Conservation (phyloP, 2,329 filamentous ascomycete species). For the Trichoderma sp. region DNA sequence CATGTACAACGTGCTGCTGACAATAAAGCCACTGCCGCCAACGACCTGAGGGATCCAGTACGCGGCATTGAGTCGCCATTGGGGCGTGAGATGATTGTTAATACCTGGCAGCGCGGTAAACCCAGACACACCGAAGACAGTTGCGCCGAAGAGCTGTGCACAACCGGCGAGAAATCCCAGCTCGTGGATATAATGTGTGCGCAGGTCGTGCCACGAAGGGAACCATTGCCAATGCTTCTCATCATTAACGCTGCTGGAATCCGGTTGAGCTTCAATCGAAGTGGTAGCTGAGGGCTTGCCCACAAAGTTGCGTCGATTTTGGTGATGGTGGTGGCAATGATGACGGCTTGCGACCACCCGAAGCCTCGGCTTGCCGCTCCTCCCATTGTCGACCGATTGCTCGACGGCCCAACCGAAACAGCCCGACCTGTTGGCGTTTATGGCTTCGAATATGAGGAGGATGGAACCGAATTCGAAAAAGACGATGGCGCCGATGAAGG, state of each 20-base stretch:
- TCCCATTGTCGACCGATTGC: slow-evolving; percentile 40
- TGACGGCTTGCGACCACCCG: slow-evolving; percentile 10
- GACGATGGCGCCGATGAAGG: slow-evolving; percentile 66
- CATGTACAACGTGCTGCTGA: slow-evolving; percentile 62
- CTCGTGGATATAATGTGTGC: slow-evolving; percentile 60
- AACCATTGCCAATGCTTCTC: slow-evolving; percentile 57
- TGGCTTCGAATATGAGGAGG: slow-evolving; percentile 64
- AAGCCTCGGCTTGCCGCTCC: slow-evolving; percentile 4
- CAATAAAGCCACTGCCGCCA: slow-evolving; percentile 62
- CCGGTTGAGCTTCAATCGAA: not conserved
- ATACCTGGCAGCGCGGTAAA: slow-evolving; percentile 57
- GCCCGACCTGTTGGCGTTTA: slow-evolving; percentile 65
- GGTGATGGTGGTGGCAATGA: slow-evolving; percentile 33
- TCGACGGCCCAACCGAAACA: slow-evolving; percentile 72
- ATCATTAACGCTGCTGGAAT: not conserved
- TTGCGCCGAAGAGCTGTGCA: slow-evolving; percentile 58
- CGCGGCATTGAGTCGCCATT: slow-evolving; percentile 51
- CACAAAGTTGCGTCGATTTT: slow-evolving; percentile 28
- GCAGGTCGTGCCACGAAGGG: slow-evolving; percentile 57
- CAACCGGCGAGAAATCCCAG: slow-evolving; percentile 62
- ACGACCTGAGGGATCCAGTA: slow-evolving; percentile 64
- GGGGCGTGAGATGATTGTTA: slow-evolving; percentile 51
- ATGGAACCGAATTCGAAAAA: slow-evolving; percentile 63
- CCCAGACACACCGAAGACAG: slow-evolving; percentile 64
- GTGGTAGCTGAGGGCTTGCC: not conserved